Percentiles rank a stretch among this genome's conserved stretches.
Evolutionary conservation across 306 rosid species (phyloP).

Genomic region (Cicer arietinum): DNA sequence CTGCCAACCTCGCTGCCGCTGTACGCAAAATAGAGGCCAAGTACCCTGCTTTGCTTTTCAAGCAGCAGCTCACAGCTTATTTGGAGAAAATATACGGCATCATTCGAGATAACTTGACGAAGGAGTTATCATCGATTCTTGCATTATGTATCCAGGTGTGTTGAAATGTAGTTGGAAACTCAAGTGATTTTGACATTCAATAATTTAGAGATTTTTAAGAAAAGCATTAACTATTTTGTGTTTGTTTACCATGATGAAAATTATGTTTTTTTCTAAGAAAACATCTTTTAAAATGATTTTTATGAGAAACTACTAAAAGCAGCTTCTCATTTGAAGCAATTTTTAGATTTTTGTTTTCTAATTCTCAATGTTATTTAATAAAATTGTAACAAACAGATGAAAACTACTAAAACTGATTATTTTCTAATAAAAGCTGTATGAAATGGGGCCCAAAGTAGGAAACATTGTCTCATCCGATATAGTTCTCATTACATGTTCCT

Average conservation of each 20-base stretch:
- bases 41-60: constrained; percentile 97
- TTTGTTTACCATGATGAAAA: no score
- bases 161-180: constrained; percentile 33
- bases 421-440: no score
- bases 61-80: constrained; percentile 99
- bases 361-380: no score
- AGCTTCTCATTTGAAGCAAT: no score
- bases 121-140: constrained; percentile 76
- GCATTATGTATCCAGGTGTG: constrained; percentile 90
- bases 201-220: no score
- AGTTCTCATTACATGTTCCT: constrained; percentile 15
- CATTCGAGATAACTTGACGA: constrained; percentile 93
- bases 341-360: no score
- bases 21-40: constrained; percentile 95
- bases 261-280: no score
- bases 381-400: no score
- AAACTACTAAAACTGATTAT: no score
- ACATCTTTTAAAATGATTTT: no score
- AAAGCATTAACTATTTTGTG: no score
- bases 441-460: neutral
- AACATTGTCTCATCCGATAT: constrained; percentile 20
- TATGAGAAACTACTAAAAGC: no score
- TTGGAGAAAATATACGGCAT: constrained; percentile 98
- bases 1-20: constrained; percentile 69
- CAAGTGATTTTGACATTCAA: neutral